Percentiles rank a stretch among this genome's conserved stretches.
Evolutionary conservation across 2,329 filamentous ascomycete genomes (phyloP).

Genomic region (Berkeleyomyces basicola): DNA sequence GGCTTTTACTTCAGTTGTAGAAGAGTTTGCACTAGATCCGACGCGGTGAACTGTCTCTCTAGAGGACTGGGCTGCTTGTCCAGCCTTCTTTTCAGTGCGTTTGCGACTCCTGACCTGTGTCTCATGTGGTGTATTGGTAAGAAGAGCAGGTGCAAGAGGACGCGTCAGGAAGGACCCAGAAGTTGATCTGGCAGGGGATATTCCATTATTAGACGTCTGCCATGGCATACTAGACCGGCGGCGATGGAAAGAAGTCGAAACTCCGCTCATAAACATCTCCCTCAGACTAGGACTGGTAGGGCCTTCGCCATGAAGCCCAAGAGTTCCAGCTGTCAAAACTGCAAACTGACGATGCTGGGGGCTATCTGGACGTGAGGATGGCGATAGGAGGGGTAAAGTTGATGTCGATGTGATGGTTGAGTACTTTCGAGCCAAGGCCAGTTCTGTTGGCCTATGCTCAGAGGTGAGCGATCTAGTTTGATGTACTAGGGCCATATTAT

Average conservation of each 20-base stretch:
- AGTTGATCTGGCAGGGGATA: not conserved
- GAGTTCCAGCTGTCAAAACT: constrained; percentile 15
- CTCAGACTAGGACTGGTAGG: constrained; percentile 5
- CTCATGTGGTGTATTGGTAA: not conserved
- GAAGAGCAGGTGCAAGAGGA: not conserved
- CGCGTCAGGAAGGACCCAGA: not conserved
- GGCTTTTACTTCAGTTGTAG: not conserved
- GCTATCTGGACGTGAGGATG: not conserved
- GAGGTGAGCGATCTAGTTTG: not conserved
- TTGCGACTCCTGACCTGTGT: not conserved
- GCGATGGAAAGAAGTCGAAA: not conserved
- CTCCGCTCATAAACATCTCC: constrained; percentile 8
- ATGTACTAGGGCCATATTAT: not conserved
- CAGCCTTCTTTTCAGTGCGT: not conserved
- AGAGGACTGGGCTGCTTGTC: not conserved
- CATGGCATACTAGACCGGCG: constrained; percentile 8
- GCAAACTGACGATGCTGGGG: constrained; percentile 15
- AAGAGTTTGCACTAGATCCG: not conserved
- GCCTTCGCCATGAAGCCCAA: constrained; percentile 15
- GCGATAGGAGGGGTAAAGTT: not conserved
- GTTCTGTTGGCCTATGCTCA: not conserved
- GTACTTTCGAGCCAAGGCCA: not conserved
- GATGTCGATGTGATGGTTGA: not conserved
- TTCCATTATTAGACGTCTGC: not conserved
- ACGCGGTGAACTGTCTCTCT: not conserved